Percentiles rank a stretch among this genome's conserved stretches.
Conservation (phyloP, 2,329 filamentous ascomycete genomes). For the Torrubiellomyces zombiae region DNA sequence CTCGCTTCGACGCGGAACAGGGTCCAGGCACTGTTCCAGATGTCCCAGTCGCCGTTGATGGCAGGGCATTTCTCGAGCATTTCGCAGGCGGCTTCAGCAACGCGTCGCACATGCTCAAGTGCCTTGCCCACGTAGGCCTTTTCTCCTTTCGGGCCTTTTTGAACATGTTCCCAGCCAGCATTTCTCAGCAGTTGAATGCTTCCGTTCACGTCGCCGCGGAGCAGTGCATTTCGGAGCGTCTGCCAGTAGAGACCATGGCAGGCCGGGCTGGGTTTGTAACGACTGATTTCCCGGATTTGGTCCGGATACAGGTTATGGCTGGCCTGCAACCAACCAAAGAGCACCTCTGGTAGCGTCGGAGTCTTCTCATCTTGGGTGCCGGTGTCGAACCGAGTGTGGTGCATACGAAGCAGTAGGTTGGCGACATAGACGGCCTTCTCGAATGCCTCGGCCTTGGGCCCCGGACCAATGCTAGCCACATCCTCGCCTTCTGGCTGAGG, state of each 20-base stretch:
- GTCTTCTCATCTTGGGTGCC: slow-evolving; percentile 21
- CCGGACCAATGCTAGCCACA: slow-evolving; percentile 47
- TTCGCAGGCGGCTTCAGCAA: slow-evolving; percentile 49
- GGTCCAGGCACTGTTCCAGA: slow-evolving; percentile 66
- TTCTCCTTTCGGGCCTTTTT: slow-evolving; percentile 47
- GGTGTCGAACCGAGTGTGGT: slow-evolving; percentile 42
- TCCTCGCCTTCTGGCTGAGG: slow-evolving; percentile 34
- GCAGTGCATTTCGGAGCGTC: slow-evolving; percentile 52
- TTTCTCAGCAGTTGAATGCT: slow-evolving; percentile 52
- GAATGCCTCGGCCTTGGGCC: slow-evolving; percentile 42
- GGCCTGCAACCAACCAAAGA: slow-evolving; percentile 69
- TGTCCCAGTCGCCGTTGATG: slow-evolving; percentile 59
- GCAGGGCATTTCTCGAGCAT: slow-evolving; percentile 61
- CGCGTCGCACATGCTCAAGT: slow-evolving; percentile 61
- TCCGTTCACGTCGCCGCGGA: slow-evolving; percentile 57
- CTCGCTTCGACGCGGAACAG: slow-evolving; percentile 64
- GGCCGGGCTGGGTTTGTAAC: slow-evolving; percentile 54
- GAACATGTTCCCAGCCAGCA: slow-evolving; percentile 65
- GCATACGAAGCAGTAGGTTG: slow-evolving; percentile 59
- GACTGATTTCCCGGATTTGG: slow-evolving; percentile 48
- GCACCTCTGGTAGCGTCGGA: slow-evolving; percentile 52
- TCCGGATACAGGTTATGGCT: slow-evolving; percentile 57
- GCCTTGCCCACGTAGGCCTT: slow-evolving; percentile 58
- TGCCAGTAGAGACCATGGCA: slow-evolving; percentile 74
- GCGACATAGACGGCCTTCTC: slow-evolving; percentile 68